Conservation (phyloP, 495 filamentous ascomycete genomes). For the Xylaria longipes region DNA sequence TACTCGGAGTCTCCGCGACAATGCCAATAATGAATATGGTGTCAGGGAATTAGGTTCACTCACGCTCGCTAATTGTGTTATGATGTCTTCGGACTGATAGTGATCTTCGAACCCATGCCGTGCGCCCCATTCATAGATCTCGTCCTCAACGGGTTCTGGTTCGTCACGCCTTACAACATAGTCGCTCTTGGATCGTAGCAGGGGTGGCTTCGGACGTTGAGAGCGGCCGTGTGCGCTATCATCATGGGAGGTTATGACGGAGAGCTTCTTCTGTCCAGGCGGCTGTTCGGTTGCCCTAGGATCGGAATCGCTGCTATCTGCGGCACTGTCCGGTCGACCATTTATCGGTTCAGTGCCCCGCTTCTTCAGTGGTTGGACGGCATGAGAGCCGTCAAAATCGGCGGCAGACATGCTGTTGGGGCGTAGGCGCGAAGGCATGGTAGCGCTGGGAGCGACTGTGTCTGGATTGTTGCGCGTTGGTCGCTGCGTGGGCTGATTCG, state of each 20-base stretch:
- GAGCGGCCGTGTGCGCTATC: constrained; percentile 37
- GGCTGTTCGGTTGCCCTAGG: constrained; percentile 44
- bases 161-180: constrained; percentile 61
- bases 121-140: constrained; percentile 58
- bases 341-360: constrained; percentile 28
- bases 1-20: constrained; percentile 27
- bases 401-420: constrained; percentile 28
- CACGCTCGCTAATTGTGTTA: constrained; percentile 62
- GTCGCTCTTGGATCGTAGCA: constrained; percentile 77
- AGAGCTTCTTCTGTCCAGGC: constrained; percentile 34
- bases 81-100: constrained; percentile 70
- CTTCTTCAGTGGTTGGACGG: neutral
- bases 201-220: constrained; percentile 55
- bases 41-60: constrained; percentile 47
- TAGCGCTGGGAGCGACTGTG: constrained; percentile 26
- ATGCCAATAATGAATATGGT: constrained; percentile 46
- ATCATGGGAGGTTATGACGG: constrained; percentile 30
- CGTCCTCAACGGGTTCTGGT: constrained; percentile 44
- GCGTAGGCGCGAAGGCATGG: constrained; percentile 36
- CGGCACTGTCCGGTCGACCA: constrained; percentile 34
- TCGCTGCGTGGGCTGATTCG: constrained; percentile 6
- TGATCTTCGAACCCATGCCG: constrained; percentile 74
- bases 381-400: neutral
- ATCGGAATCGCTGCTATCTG: constrained; percentile 36
- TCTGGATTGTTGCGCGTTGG: constrained; percentile 13